Evolutionary conservation across 768 basidiomycete species (phyloP).

Genomic region (Suillus hirtellus): DNA sequence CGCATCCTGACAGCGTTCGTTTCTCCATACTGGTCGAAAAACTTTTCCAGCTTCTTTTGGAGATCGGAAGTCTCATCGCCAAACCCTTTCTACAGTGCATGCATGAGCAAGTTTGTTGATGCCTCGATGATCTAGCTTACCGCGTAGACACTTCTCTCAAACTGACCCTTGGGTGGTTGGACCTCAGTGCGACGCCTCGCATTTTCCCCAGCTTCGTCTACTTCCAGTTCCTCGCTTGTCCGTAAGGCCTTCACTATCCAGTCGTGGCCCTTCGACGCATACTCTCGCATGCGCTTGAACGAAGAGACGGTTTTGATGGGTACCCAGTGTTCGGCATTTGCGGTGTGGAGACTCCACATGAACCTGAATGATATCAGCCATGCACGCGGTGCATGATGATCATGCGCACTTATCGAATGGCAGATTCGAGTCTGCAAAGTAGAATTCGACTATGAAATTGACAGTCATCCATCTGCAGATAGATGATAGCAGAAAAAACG

Average conservation of each 20-base stretch:
- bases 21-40: constrained; percentile 75
- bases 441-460: constrained; percentile 76
- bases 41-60: constrained; percentile 75
- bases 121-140: constrained; percentile 48
- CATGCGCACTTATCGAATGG: constrained; percentile 77
- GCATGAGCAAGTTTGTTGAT: constrained; percentile 1
- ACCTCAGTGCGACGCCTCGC: constrained; percentile 76
- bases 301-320: constrained; percentile 83
- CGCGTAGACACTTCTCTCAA: constrained; percentile 86
- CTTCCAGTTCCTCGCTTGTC: constrained; percentile 57
- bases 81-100: constrained; percentile 79
- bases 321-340: constrained; percentile 86
- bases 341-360: constrained; percentile 90
- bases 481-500: constrained; percentile 8
- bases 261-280: constrained; percentile 53
- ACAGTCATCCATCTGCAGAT: background rate
- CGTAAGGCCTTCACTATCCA: constrained; percentile 74
- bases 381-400: background rate
- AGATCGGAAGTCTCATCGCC: constrained; percentile 62
- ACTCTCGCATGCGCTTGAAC: constrained; percentile 94
- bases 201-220: constrained; percentile 71
- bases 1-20: constrained; percentile 88
- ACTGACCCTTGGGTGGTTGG: constrained; percentile 74
- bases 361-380: constrained; percentile 53
- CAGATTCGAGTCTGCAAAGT: constrained; percentile 95